These are phyloP conservation scores for Basipetospora chlamydospora DNA, from an alignment of 2,329 filamentous ascomycete genomes.

Conservation along the genomic window DNA sequence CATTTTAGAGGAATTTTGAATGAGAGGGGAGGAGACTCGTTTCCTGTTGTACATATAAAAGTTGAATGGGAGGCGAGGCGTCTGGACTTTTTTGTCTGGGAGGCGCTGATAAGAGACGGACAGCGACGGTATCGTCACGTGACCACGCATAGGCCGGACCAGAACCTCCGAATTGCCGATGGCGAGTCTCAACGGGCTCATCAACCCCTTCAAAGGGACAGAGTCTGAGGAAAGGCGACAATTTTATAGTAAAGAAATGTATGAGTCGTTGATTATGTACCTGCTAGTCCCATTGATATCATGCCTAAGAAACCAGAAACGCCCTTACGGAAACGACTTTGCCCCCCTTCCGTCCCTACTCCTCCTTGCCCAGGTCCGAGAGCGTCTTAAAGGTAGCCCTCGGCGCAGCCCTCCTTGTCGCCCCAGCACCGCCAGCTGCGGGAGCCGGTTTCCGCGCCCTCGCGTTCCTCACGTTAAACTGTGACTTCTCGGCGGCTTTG, in stretches of 20 bases:
- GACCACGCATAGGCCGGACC: no score
- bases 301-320: slow-evolving; percentile 2
- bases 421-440: slow-evolving; percentile 9
- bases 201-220: no score
- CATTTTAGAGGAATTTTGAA: slow-evolving; percentile 15
- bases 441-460: slow-evolving; percentile 11
- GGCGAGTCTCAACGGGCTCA: no score
- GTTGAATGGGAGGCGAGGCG: no score
- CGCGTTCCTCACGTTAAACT: slow-evolving; percentile 39
- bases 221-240: no score
- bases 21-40: no score
- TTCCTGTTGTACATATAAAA: no score
- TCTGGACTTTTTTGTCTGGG: neutral
- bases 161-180: no score
- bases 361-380: slow-evolving; percentile 30
- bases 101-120: neutral
- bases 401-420: slow-evolving; percentile 14
- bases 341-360: no score
- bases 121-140: no score
- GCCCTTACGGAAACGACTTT: neutral
- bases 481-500: slow-evolving; percentile 43
- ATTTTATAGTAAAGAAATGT: no score
- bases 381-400: slow-evolving; percentile 34
- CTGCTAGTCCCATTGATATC: neutral
- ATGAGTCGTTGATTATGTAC: no score